phyloP scores from a whole-genome alignment of 139 green algal genomes.

The Astrephomene gubernaculifera region DNA sequence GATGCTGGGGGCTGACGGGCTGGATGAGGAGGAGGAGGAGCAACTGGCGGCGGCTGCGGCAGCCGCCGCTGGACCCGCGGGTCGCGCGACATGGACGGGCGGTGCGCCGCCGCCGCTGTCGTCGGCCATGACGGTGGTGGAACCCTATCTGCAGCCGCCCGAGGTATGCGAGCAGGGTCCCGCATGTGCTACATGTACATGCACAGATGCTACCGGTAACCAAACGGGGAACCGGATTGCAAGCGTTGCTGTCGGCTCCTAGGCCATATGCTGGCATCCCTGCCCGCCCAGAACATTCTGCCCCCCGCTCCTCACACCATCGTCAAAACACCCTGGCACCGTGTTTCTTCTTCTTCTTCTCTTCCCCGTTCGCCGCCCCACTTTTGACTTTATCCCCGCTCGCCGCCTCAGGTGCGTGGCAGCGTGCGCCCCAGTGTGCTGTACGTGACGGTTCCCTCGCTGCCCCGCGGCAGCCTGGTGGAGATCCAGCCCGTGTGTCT shows the following conservation, averaged over 20 bases:
- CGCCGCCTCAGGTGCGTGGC: conserved; percentile 2
- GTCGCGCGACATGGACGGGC: neutral
- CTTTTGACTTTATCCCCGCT: neutral
- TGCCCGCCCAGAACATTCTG: no score
- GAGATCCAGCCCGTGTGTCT: conserved; percentile 77
- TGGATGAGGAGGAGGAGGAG: conserved; percentile 40
- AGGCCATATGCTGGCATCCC: no score
- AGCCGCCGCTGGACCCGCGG: neutral
- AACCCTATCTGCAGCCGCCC: conserved; percentile 63
- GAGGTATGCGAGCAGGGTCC: conserved; percentile 23
- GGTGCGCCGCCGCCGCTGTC: neutral
- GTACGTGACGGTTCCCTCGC: conserved; percentile 65
- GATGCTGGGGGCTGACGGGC: conserved; percentile 31
- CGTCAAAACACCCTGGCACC: no score
- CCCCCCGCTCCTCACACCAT: no score
- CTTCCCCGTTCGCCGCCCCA: no score
- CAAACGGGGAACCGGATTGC: no score
- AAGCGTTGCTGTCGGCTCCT: no score
- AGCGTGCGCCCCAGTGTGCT: conserved; percentile 52
- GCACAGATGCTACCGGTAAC: no score
- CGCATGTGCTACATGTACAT: no score
- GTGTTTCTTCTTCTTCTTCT: no score
- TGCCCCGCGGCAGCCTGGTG: conserved; percentile 71
- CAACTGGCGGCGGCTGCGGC: neutral
- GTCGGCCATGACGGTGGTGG: neutral